These are phyloP conservation scores for Blastocystis sp. DNA, from an alignment of 352 stramenopile genomes.

Conservation along the genomic window DNA sequence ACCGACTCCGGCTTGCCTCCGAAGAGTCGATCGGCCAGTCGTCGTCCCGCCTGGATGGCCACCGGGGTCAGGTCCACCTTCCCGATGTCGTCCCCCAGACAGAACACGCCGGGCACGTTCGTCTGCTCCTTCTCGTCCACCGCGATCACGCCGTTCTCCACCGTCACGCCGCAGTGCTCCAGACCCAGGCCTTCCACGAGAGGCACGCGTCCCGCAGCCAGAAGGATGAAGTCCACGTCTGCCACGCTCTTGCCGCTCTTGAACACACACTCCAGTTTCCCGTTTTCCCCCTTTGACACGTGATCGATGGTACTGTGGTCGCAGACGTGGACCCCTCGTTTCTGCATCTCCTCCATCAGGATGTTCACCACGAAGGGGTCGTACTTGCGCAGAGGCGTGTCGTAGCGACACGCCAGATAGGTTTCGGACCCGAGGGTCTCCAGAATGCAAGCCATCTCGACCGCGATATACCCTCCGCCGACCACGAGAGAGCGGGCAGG, in stretches of 20 bases:
- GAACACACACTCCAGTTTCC: conserved; percentile 67
- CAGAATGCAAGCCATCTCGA: conserved; percentile 91
- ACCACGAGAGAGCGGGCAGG: conserved; percentile 87
- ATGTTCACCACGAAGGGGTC: conserved; percentile 77
- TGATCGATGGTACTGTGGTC: conserved; percentile 69
- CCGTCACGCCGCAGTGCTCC: conserved; percentile 70
- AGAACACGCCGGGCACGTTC: conserved; percentile 76
- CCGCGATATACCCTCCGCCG: conserved; percentile 93
- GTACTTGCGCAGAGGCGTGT: conserved; percentile 78
- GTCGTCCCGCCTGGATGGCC: conserved; percentile 63
- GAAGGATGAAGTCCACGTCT: conserved; percentile 77
- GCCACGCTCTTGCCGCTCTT: conserved; percentile 62
- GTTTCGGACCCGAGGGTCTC: conserved; percentile 82
- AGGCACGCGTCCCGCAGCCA: conserved; percentile 71
- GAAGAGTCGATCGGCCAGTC: conserved; percentile 71
- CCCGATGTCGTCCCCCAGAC: conserved; percentile 82
- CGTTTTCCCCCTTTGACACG: conserved; percentile 77
- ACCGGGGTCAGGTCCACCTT: conserved; percentile 66
- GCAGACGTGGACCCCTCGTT: conserved; percentile 67
- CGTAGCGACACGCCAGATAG: conserved; percentile 77
- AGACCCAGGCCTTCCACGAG: conserved; percentile 71
- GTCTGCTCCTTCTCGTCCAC: conserved; percentile 84
- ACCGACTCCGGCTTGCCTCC: conserved; percentile 70
- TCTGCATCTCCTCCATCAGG: conserved; percentile 70
- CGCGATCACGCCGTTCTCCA: conserved; percentile 73